phyloP scores from a whole-genome alignment of 2,329 filamentous ascomycete genomes.

The Trichophyton schoenleinii region DNA sequence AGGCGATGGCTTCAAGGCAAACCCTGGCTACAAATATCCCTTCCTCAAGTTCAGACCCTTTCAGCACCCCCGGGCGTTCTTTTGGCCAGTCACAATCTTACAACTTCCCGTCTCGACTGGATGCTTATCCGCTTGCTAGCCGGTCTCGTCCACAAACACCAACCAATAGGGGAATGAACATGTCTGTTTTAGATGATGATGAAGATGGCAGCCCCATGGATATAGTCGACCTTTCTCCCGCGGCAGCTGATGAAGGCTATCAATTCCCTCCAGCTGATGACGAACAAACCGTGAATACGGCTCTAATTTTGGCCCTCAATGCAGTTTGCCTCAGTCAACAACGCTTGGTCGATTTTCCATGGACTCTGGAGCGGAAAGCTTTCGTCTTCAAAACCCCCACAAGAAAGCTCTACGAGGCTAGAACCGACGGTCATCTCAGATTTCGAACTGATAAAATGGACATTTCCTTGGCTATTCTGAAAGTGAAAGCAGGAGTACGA shows the following conservation, averaged over 20 bases:
- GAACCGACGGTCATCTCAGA: slow-evolving; percentile 9
- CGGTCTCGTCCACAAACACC: neutral
- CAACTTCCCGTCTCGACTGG: neutral
- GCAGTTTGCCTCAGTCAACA: slow-evolving; percentile 4
- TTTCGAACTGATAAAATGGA: neutral
- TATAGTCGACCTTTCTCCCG: neutral
- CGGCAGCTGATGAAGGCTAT: neutral
- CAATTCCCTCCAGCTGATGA: slow-evolving; percentile 6
- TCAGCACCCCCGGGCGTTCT: neutral
- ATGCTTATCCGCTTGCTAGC: neutral
- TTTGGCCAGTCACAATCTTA: neutral
- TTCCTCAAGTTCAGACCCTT: neutral
- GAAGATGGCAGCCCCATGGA: neutral
- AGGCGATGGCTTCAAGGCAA: neutral
- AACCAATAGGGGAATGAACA: neutral
- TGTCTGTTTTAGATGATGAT: neutral
- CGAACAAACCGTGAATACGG: slow-evolving; percentile 11
- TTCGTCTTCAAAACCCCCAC: slow-evolving; percentile 1
- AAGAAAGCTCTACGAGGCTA: slow-evolving; percentile 5
- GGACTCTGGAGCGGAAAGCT: slow-evolving; percentile 7
- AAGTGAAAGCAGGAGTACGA: slow-evolving; percentile 7
- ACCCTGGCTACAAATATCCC: neutral
- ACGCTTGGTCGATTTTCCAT: neutral
- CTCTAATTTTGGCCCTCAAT: slow-evolving; percentile 7
- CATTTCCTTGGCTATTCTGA: slow-evolving; percentile 7